Conservation (phyloP, 495 filamentous ascomycete genomes). For the Cryomyces minteri region DNA sequence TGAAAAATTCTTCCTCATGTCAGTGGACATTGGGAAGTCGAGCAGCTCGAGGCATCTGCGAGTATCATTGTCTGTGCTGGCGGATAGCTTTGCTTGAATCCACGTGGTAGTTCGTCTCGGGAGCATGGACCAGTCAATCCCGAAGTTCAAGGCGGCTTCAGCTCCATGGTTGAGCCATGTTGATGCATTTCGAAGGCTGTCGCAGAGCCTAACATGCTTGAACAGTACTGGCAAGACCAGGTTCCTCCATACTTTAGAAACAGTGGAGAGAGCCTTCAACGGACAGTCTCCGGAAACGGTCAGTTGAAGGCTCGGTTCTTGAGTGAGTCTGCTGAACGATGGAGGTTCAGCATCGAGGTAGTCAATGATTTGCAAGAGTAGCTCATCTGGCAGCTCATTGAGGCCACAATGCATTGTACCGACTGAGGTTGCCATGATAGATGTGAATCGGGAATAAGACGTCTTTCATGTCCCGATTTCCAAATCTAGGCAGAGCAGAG, state of each 20-base stretch:
- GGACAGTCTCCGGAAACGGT: neutral
- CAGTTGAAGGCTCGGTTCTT: constrained; percentile 6
- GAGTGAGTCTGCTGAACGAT: constrained; percentile 2
- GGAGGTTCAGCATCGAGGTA: constrained; percentile 8
- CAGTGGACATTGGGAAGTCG: too few relatives aligned
- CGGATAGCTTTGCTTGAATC: neutral
- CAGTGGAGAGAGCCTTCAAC: constrained; percentile 6
- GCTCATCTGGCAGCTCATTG: constrained; percentile 8
- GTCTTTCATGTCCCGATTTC: too few relatives aligned
- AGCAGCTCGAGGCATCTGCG: constrained; percentile 4
- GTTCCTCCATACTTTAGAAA: constrained; percentile 6
- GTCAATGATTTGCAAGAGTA: constrained; percentile 6
- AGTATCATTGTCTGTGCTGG: neutral
- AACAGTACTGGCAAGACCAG: constrained; percentile 7
- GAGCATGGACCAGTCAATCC: neutral
- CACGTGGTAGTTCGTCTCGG: neutral
- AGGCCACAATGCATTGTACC: neutral
- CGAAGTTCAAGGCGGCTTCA: neutral
- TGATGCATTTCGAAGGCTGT: neutral
- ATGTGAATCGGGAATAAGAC: too few relatives aligned
- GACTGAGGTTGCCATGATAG: too few relatives aligned
- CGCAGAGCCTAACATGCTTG: constrained; percentile 5
- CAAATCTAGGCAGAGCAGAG: too few relatives aligned
- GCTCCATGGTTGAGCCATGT: neutral
- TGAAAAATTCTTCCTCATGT: too few relatives aligned